Percentiles rank a stretch among this genome's conserved stretches.
Evolutionary conservation across 208 protist species (phyloP).

Genomic region (Acanthamoeba lenticulata): DNA sequence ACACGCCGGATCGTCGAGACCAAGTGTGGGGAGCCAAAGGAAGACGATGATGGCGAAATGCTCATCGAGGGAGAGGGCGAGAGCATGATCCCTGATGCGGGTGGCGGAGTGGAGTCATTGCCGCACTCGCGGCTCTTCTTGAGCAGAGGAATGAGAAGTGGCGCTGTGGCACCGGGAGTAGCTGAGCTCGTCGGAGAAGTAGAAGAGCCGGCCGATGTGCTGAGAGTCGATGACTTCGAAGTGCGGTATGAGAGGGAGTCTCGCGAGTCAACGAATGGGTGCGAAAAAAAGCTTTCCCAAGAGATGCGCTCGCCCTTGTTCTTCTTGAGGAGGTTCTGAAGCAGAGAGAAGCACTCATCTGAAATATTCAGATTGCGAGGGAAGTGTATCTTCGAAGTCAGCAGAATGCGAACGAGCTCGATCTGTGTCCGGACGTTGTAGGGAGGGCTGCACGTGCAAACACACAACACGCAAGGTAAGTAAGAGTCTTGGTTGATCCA

Average conservation of each 20-base stretch:
- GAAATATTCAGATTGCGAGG: background rate
- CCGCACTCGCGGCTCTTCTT: background rate
- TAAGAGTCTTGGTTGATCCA: no score
- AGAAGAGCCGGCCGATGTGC: no score
- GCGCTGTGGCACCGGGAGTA: background rate
- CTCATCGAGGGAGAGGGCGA: background rate
- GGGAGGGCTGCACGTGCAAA: background rate
- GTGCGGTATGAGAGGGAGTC: background rate
- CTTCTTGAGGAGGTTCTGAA: conserved; percentile 20
- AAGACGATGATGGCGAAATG: background rate
- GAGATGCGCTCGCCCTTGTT: background rate
- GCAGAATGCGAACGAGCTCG: background rate
- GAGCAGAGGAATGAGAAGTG: background rate
- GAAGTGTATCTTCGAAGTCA: background rate
- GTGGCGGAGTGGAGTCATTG: background rate
- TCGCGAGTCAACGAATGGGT: background rate
- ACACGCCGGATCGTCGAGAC: background rate
- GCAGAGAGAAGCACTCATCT: background rate
- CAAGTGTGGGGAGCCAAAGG: background rate
- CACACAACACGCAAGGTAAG: background rate
- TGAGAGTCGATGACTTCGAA: background rate
- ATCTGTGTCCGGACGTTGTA: background rate
- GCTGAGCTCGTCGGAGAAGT: background rate
- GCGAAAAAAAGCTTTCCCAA: background rate
- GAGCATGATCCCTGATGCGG: background rate